Conservation (phyloP, 176 grass and related monocot species). For the sorghum (Sorghum bicolor) region DNA sequence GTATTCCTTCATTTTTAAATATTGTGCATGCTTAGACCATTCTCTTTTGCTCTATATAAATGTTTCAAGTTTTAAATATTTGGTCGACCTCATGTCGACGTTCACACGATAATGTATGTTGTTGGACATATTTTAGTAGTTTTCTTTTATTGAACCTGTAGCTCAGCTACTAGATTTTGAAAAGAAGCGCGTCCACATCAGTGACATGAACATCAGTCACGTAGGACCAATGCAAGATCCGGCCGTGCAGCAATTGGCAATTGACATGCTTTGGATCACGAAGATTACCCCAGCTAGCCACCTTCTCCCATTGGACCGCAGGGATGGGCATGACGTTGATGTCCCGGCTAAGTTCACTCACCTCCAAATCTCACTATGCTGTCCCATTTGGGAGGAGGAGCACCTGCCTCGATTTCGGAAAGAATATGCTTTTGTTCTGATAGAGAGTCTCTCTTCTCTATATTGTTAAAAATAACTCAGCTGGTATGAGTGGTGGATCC, state of each 20-base stretch:
- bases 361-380: constrained; percentile 37
- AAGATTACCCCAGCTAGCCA: neutral
- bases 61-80: neutral
- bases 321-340: constrained; percentile 55
- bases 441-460: neutral
- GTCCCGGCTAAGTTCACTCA: constrained; percentile 8
- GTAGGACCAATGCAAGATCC: constrained; percentile 34
- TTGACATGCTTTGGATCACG: constrained; percentile 23
- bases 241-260: constrained; percentile 34
- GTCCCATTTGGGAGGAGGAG: constrained; percentile 30
- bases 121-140: too few relatives aligned
- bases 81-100: neutral
- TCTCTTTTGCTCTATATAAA: neutral
- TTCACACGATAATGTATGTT: too few relatives aligned
- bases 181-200: neutral
- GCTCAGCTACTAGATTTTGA: neutral
- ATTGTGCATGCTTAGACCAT: neutral
- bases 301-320: constrained; percentile 38
- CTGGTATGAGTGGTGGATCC: neutral
- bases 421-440: constrained; percentile 28
- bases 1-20: neutral
- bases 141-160: too few relatives aligned
- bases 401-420: constrained; percentile 22
- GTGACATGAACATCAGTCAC: neutral
- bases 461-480: neutral